Evolutionary conservation across 2,329 filamentous ascomycete species (phyloP), one percentile per base, ranked within the genome.

Genomic region (Monilinia fructicola): DNA sequence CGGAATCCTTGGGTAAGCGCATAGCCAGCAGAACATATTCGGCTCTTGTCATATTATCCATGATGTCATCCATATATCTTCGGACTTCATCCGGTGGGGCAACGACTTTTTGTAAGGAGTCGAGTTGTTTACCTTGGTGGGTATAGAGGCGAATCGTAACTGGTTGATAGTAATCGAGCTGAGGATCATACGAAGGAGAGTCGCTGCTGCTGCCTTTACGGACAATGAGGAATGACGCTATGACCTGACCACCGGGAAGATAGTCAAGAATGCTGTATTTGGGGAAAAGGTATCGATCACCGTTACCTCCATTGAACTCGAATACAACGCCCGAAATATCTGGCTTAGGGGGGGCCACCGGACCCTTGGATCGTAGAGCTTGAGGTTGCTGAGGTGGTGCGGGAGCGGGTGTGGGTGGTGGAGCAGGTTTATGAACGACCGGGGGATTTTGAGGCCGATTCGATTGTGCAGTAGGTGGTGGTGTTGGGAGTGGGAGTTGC

Each of bases 271-370:
- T 89, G 76, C 88, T 90, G 74, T 90, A 89, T 71, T 88, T 90
- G 2, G 91, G 91, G 70, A 95, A 93, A 58, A 92, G 79, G 75
- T 91, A 93, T 35, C 90, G 85, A 76, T 94, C 91, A 55, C 90
- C 90, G 3, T 81, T 86, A 44, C 87, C 87, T 56, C 84, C 84
- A 6, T 80, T 76, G 75, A 92, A 91, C 71, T 91, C 88, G 68
- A 92, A 85, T 0, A 89, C 85, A 18, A 90, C 81, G n/a, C 87
- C 87, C 1, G 86, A 83, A 54, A 89, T 83, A 66, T 89, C 88
- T 35, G 84, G 84, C 71, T 85, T 87, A 14, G 78, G 76, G 2
- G 81, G 77, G 10, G 82, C 82, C 2, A 83, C 81, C 1, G 85
- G 85, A 0, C 85, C 86, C 71, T 87, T 88, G 7, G 85, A 87